Evolutionary conservation across 2,329 filamentous ascomycete genomes (phyloP).

Genomic region (Cladobotryum protrusum): DNA sequence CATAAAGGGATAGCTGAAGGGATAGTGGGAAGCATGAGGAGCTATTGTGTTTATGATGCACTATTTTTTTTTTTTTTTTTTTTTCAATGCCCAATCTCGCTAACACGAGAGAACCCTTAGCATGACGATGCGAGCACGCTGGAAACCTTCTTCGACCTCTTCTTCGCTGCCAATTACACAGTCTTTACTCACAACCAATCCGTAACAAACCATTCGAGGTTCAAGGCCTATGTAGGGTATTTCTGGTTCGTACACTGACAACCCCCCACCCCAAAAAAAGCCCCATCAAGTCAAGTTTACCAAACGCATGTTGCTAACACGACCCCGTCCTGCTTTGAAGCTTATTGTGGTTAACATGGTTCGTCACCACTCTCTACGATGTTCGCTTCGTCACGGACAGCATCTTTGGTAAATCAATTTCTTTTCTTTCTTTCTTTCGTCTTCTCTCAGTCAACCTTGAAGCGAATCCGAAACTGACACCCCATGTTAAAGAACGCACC

Average conservation of each 20-base stretch:
- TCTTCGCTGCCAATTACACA: conserved; percentile 54
- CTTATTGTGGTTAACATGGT: conserved; percentile 64
- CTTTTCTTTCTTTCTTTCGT: background rate
- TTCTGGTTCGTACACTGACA: conserved; percentile 21
- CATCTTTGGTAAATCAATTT: conserved; percentile 50
- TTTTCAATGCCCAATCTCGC: background rate
- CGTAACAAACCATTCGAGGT: conserved; percentile 25
- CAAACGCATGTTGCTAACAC: background rate
- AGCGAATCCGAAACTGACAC: too few relatives aligned
- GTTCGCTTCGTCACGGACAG: conserved; percentile 60
- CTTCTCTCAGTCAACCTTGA: background rate
- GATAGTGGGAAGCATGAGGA: too few relatives aligned
- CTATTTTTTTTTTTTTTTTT: background rate
- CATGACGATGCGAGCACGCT: conserved; percentile 31
- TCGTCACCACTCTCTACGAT: conserved; percentile 57
- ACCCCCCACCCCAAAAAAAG: background rate
- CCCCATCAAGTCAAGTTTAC: too few relatives aligned
- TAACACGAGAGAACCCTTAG: conserved; percentile 11
- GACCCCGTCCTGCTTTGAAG: conserved; percentile 25
- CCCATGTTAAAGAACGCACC: conserved; percentile 41
- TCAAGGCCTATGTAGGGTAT: conserved; percentile 32
- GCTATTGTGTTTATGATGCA: too few relatives aligned
- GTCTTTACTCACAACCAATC: conserved; percentile 42
- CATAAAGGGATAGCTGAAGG: too few relatives aligned
- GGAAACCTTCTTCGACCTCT: conserved; percentile 34